Percentiles rank a stretch among this genome's conserved stretches.
Evolutionary conservation across 1,284 basidiomycete genomes (phyloP).

Genomic region (Ceratobasidium sp.): DNA sequence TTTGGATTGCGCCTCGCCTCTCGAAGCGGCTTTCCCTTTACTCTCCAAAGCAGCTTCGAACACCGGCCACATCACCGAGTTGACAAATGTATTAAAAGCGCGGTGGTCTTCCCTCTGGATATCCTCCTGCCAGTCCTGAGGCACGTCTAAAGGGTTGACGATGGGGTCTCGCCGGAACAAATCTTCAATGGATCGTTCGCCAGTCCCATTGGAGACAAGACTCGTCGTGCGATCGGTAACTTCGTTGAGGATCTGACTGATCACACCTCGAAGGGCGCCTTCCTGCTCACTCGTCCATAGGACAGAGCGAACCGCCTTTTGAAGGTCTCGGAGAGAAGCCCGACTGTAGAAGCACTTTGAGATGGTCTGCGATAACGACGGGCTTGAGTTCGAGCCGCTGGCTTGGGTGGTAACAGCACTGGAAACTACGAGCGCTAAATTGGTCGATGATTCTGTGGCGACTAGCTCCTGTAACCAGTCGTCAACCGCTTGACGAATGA

Average conservation of each 20-base stretch:
- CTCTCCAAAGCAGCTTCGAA: not conserved
- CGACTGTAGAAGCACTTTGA: not conserved
- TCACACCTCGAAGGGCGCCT: not conserved
- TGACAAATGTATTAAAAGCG: not conserved
- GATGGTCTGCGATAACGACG: not conserved
- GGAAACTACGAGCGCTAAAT: not conserved
- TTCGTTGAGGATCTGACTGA: not conserved
- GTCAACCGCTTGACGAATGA: not conserved
- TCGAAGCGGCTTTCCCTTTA: not conserved
- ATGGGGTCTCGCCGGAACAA: not conserved
- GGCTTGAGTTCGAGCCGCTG: no score
- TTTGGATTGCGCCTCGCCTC: not conserved
- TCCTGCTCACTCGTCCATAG: conserved; percentile 5
- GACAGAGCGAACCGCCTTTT: not conserved
- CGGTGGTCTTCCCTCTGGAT: not conserved
- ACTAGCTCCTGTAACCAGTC: not conserved
- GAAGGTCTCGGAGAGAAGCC: not conserved
- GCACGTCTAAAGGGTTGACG: not conserved
- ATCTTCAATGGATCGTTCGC: not conserved
- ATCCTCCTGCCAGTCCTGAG: not conserved
- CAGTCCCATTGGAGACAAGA: conserved; percentile 2
- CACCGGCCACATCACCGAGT: not conserved
- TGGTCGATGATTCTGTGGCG: not conserved
- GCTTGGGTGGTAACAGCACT: not conserved
- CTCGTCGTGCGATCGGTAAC: not conserved